Base-by-base conservation (phyloP, 306 rosid genomes). In the Prunus mume region DNA sequence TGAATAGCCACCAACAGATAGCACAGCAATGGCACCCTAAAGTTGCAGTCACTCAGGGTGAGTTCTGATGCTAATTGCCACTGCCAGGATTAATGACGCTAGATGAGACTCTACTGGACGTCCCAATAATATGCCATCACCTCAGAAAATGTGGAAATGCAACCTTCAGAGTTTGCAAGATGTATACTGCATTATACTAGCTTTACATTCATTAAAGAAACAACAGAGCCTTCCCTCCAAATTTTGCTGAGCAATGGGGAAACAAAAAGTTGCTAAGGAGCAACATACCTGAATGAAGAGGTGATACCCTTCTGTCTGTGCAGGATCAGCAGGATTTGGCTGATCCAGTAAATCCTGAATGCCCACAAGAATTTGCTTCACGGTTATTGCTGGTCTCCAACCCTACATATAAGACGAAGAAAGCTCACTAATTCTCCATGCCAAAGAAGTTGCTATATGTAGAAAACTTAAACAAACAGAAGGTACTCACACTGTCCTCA, bases 311-410 rank as follows among this genome's bases (percentile, higher is more conserved):
- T 95, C 98, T 15, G 98, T 92, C 85, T 95, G 98, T 20, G 99
- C 99, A 76, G 97, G 99, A 77, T 92, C 97, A 81, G 97, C 82
- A 68, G 97, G 96, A 82, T 95, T 95, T 49, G 99, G 99, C 85
- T 86, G 97, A 78, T 92, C 97, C 58, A 95, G 93, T 74, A 95
- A 77, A 72, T 95, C 99, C 80, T 95, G 99, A 76, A 95, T 92
- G 34, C 99, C 99, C 68, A 95, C 91, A 66, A 95, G 97, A 82
- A 95, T 95, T 81, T 95, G 99, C 85, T 89, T 92, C 61, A 95
- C 99, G 13, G 99, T 95, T 83, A 92, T 95, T 66, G 97, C 97
- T 28, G 99, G 99, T 85, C 97, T 92, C 99, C 97, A 95, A 56
- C 97, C 99, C 97, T 95, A 79, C 77, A 72, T 55, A 30, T 27